These are phyloP conservation scores for Moesziomyces globuligerus DNA, from an alignment of 1,284 basidiomycete species.

Conservation along the genomic window DNA sequence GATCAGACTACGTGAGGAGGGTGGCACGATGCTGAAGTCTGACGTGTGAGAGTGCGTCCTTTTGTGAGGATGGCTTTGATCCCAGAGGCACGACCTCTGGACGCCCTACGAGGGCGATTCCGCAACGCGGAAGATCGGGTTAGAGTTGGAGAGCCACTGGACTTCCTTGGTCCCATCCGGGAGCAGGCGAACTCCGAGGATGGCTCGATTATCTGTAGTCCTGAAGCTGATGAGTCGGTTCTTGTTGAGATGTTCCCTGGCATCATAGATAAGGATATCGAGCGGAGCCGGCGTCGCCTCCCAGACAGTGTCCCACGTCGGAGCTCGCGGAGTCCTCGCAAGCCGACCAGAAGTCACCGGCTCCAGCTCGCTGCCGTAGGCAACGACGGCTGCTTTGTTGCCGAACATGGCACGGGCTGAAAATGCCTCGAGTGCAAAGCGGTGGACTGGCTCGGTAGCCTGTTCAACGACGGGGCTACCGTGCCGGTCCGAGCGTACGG, in stretches of 20 bases:
- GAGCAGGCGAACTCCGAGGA: not conserved
- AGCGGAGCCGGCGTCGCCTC: not conserved
- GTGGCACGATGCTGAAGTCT: no score
- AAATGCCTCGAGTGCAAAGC: not conserved
- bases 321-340: no score
- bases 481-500: not conserved
- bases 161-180: not conserved
- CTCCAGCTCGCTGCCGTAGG: slow-evolving; percentile 1
- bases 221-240: not conserved
- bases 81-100: not conserved
- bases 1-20: no score
- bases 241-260: not conserved
- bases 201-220: not conserved
- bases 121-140: not conserved
- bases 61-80: no score
- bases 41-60: no score
- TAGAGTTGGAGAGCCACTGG: not conserved
- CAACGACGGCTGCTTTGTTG: slow-evolving; percentile 6
- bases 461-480: not conserved
- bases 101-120: not conserved
- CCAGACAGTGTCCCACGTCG: not conserved
- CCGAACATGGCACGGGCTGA: slow-evolving; percentile 6
- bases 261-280: not conserved
- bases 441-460: not conserved
- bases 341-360: not conserved